Evolutionary conservation across 2,329 filamentous ascomycete genomes (phyloP).

Genomic region (Pyrenochaeta sp.): DNA sequence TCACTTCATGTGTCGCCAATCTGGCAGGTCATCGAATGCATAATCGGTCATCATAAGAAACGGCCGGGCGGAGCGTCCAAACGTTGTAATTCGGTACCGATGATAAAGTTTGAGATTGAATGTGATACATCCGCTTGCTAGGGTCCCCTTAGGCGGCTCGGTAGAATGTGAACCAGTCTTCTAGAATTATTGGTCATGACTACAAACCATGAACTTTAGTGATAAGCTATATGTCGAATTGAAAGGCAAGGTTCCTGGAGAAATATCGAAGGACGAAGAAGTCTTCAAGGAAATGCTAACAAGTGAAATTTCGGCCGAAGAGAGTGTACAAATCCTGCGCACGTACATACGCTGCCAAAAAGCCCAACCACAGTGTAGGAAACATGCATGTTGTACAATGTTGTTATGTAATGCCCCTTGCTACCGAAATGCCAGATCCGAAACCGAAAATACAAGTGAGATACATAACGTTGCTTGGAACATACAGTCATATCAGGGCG

Average conservation of each 20-base stretch:
- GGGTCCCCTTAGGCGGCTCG: slow-evolving; percentile 3
- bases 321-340: neutral
- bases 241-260: neutral
- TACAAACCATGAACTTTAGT: neutral
- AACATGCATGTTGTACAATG: neutral
- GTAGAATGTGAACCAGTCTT: slow-evolving; percentile 10
- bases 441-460: neutral
- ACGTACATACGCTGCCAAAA: neutral
- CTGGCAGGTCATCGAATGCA: neutral
- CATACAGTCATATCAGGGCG: neutral
- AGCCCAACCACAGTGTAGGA: neutral
- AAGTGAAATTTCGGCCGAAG: neutral
- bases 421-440: neutral
- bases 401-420: neutral
- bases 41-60: neutral
- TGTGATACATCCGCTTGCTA: neutral
- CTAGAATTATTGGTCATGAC: slow-evolving; percentile 5
- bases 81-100: neutral
- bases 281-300: neutral
- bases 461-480: neutral
- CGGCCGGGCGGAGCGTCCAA: neutral
- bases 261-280: neutral
- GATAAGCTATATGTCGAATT: neutral
- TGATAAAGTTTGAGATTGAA: neutral
- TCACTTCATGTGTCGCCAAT: slow-evolving; percentile 3